Evolutionary conservation across 2,329 filamentous ascomycete genomes (phyloP).

Genomic region (Talaromyces sp.): DNA sequence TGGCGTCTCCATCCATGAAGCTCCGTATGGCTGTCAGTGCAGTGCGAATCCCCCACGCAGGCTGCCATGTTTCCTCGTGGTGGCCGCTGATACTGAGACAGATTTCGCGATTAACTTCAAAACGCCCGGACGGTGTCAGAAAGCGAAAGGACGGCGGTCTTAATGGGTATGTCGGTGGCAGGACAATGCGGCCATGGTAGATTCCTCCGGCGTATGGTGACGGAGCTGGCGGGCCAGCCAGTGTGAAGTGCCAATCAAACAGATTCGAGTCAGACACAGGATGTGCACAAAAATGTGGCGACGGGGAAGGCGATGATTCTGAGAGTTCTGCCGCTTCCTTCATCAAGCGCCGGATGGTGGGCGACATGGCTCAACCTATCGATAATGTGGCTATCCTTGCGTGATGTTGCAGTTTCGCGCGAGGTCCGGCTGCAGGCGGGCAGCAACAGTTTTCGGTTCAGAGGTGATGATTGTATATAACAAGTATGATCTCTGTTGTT

Average conservation of each 20-base stretch:
- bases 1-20: conserved; percentile 90
- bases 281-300: conserved; percentile 78
- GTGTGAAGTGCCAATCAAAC: conserved; percentile 98
- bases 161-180: conserved; percentile 85
- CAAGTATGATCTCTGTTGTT: neutral
- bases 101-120: conserved; percentile 95
- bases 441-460: neutral
- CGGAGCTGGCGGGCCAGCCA: conserved; percentile 77
- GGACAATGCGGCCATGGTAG: conserved; percentile 92
- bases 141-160: conserved; percentile 96
- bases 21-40: conserved; percentile 75
- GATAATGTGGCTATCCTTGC: neutral
- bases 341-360: conserved; percentile 48
- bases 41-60: conserved; percentile 93
- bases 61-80: conserved; percentile 98
- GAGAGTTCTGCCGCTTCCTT: conserved; percentile 89
- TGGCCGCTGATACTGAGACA: conserved; percentile 91
- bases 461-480: neutral
- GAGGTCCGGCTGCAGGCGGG: neutral
- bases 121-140: conserved; percentile 83
- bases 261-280: conserved; percentile 81
- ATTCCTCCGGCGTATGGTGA: conserved; percentile 78
- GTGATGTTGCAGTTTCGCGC: neutral
- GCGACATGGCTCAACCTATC: conserved; percentile 26
- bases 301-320: conserved; percentile 67